Evolutionary conservation across 805 yeast genomes (phyloP), one percentile per base, ranked within the genome.

Genomic region (Teunomyces barrocoloradensis): DNA sequence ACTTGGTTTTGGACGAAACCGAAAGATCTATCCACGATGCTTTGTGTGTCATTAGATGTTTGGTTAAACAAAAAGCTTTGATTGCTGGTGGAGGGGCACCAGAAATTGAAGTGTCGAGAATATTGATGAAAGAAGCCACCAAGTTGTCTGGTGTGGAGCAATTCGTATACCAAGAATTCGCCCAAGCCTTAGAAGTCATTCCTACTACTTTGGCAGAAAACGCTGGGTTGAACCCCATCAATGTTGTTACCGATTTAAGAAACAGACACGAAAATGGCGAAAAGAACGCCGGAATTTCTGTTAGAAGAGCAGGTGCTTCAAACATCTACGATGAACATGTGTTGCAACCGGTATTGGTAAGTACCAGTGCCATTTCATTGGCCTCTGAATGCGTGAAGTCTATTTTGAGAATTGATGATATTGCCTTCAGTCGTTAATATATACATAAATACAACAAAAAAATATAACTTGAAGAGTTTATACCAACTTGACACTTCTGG

Each of bases 51-150:
- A 77, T 86, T 53, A 74, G 96, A 65, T 87, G 96, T 70, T 75
- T 89, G 47, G 96, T 90, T 23, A 89, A 89, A 63, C 89, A 88
- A 65, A 85, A 80, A 61, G 96, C 91, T 1, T 74, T 87, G 63
- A 90, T 94, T 71, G 97, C 98, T 11, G 99, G 99, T 59, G 99
- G 99, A 53, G 99, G 98, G 59, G 98, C 99, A 5, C 96, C 98
- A 40, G 97, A 90, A 70, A 82, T 90, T 54, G 97, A 91, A 73
- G 84, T 89, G 6, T 82, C 96, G 9, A 81, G 92, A 53, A 79
- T 80, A 11, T 71, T 90, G 55, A 73, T 79, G 56, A 82, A 81
- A 56, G 96, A 89, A 65, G 78, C 95, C 27, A 77, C 82, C 53
- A 72, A 80, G 45, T 74, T 86, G 55, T 79, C 87, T 15, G 97